Base-by-base conservation (phyloP, 2,329 filamentous ascomycete species). In the Fusarium newnesense region DNA sequence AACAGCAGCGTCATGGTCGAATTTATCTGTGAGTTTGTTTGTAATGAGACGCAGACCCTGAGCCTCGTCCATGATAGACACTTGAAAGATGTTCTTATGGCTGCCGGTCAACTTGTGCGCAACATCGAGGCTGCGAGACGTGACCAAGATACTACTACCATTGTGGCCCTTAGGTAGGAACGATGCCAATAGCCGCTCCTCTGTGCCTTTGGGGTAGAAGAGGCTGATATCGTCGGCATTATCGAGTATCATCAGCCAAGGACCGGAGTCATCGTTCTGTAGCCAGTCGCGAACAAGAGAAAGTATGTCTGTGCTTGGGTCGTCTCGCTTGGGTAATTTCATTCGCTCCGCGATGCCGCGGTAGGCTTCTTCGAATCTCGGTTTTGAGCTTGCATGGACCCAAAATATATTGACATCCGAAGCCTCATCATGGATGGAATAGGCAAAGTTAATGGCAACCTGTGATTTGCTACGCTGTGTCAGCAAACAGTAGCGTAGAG, bases 361-460 rank as follows among this genome's bases (percentile, higher is more conserved):
- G 66, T 78, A 82, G 47, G 77, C 76, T 57, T 83, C 76, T 69
- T 83, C 75, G 44, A 83, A 81, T 19, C 81, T 77, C 26, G 75
- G 69, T 1, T 69, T 72, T 30, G 79, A 82, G 60, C 78, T 81
- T 13, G 80, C 79, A 65, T 84, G 74, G 10, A 84, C 72, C 82
- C 79, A 85, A 62, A 83, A 83, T 37, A 84, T 72, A 74, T 74
- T 81, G 21, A 74, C 80, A n/a, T 76, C 37, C 1, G 77, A 75
- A 28, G 69, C 78, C 30, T 58, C 59, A 0, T 78, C 68, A 64
- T 70, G 73, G n/a, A 75, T 66, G 52, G 67, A 72, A 63, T 84
- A 78, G 2, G 77, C 76, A 54, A 83, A 83, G 75, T 83, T 74
- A 54, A 84, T 83, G 15, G 80, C 79, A 57, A 78, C 19, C 50